Evolutionary conservation across 2,329 filamentous ascomycete species (phyloP), one percentile per base, ranked within the genome.

Genomic region (Exophiala aquamarina): DNA sequence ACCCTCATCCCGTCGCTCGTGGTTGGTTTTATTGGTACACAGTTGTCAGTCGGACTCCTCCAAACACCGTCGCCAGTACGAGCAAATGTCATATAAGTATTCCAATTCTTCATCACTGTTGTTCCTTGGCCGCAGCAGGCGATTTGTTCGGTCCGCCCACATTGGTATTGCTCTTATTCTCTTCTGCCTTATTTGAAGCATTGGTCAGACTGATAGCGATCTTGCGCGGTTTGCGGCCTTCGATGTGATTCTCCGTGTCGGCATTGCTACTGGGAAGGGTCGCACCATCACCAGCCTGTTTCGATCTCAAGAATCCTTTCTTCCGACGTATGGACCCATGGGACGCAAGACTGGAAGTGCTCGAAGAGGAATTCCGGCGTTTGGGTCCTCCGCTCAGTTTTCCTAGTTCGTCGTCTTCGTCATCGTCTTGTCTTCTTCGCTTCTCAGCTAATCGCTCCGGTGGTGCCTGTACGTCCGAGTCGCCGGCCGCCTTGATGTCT

Each of bases 351-450:
- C 47, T 53, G 15, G 65, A 64, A 11, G 63, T 59, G 37, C 64
- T 63, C 18, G 59, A 58, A 39, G 65, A 62, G 10, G 70, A 74
- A 49, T 69, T 73, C 49, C 72, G 65, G 42, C 73, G 66, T 56
- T 74, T 74, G 1, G 69, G 65, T 18, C 66, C 69, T 8, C 66
- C 64, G 55, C 88, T 82, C 59, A 96, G 76, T 68, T 93, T 95
- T 44, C 84, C 83, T n/a, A 97, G 71, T 61, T 92, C 89, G 56
- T 96, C 91, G 36, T 96, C 92, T 52, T 95, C 89, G 47, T 96
- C 92, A 63, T 95, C 91, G 59, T 76, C 72, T 42, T 65, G 60
- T 34, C 93, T 82, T 38, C 92, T 81, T 38, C 92, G 85, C 69
- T 97, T 97, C 66, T 95, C 89, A 0, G 89, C 86, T 14, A 95